Evolutionary conservation across 345 rosid genomes (phyloP).

Genomic region (Dimocarpus longan): DNA sequence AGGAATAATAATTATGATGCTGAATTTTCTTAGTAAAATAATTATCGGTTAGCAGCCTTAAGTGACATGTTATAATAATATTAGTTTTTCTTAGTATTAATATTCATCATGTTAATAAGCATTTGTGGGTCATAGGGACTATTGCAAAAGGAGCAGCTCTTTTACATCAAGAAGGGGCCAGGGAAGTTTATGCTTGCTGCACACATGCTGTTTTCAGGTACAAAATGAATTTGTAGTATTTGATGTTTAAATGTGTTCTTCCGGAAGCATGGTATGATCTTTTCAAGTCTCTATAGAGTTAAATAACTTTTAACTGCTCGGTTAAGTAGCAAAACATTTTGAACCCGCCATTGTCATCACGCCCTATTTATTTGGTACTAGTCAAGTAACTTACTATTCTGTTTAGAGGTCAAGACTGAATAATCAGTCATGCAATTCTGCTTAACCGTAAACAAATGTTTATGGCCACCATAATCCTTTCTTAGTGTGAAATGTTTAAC

Average conservation of each 20-base stretch:
- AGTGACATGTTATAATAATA: not conserved
- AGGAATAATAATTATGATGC: no score
- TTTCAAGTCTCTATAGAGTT: not conserved
- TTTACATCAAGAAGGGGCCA: conserved; percentile 94
- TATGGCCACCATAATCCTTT: not conserved
- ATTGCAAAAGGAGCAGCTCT: conserved; percentile 92
- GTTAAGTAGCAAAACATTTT: not conserved
- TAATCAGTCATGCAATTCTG: not conserved
- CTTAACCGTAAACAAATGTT: not conserved
- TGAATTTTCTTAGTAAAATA: not conserved
- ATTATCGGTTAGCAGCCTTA: not conserved
- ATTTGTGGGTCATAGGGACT: conserved; percentile 55
- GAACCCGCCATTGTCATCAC: not conserved
- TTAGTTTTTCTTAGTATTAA: not conserved
- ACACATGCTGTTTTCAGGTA: conserved; percentile 99
- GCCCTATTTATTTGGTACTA: not conserved
- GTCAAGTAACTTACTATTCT: not conserved
- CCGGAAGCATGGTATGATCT: not conserved
- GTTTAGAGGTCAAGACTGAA: conserved; percentile 1
- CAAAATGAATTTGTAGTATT: not conserved
- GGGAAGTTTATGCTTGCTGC: conserved; percentile 97
- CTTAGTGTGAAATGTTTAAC: no score
- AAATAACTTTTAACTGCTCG: not conserved
- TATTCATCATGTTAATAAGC: not conserved
- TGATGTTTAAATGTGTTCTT: not conserved